These are phyloP conservation scores for Ceratocystis papillata DNA, from an alignment of 2,329 filamentous ascomycete species.

Conservation along the genomic window DNA sequence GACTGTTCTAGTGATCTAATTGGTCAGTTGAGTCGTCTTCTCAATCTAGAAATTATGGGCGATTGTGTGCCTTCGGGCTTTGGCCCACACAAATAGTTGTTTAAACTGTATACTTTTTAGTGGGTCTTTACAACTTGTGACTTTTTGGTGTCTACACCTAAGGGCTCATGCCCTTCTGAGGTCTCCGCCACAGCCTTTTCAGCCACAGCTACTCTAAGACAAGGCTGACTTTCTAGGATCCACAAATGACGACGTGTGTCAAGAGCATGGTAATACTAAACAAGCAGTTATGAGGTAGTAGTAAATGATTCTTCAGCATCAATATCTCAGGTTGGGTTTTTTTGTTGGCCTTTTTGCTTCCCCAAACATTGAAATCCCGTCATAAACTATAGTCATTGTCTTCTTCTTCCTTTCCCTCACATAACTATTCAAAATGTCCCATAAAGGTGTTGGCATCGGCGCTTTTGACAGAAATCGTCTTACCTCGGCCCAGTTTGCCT, in stretches of 20 bases:
- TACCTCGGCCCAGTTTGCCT: slow-evolving; percentile 79
- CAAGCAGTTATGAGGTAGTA: background rate
- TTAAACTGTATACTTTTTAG: slow-evolving; percentile 14
- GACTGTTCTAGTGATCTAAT: slow-evolving; percentile 17
- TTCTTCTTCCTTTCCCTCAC: background rate
- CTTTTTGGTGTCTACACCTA: slow-evolving; percentile 18
- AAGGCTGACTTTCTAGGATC: background rate
- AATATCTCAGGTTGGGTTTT: background rate
- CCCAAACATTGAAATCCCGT: background rate
- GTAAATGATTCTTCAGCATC: background rate
- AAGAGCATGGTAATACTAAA: background rate
- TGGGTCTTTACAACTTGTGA: slow-evolving; percentile 13
- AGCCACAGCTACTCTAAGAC: slow-evolving; percentile 19
- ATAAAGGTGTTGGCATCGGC: slow-evolving; percentile 78
- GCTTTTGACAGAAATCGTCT: slow-evolving; percentile 80
- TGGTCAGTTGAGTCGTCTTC: slow-evolving; percentile 19
- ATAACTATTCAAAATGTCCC: slow-evolving; percentile 42
- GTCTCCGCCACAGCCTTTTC: slow-evolving; percentile 13
- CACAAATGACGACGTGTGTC: slow-evolving; percentile 20
- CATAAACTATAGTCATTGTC: background rate
- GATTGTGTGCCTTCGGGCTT: slow-evolving; percentile 25
- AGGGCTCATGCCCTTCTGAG: slow-evolving; percentile 21
- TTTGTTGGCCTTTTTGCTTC: background rate
- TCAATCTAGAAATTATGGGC: slow-evolving; percentile 19
- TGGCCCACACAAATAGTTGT: slow-evolving; percentile 18